Base-by-base conservation (phyloP, 352 stramenopile species). In the Lagenidium giganteum region DNA sequence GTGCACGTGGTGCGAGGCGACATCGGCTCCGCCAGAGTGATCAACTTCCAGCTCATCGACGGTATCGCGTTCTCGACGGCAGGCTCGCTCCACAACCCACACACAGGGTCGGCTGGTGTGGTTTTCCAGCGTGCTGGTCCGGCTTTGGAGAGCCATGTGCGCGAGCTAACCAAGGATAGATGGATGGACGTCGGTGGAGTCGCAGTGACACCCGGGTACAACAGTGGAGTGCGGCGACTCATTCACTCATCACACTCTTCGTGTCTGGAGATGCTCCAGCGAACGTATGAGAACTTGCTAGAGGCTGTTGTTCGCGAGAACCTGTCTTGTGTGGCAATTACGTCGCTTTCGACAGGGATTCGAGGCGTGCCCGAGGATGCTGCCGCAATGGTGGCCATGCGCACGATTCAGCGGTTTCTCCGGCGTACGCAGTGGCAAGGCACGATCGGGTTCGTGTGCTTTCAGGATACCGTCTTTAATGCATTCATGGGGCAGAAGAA, bases 311-410 rank as follows among this genome's bases (percentile, higher is more conserved):
- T 70, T 13, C 40, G 43, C 17, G 66, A 80, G 34, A 59, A 70
- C 18, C 46, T 81, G 1, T 36, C 39, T 21, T 87, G 73, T 38
- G 56, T 90, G 3, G 72, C 69, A 7, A 52, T 86, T 30, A 47
- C 64, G 26, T 87, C 77, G 16, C 83, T 90, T 38, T 83, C 77
- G 2, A 87, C 77, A 0, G 73, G 77, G 1, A 81, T 71, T 33
- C 66, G 81, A 27, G 61, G 66, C 1, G 46, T 77, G 3, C 64
- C 64, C 1, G 38, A 53, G 14, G 27, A 39, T 2, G 38, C 56
- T n/a, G 50, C 52, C 2, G 44, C 62, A 3, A 36, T 34, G 4
- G 52, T 55, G 7, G 62, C 36, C 12, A 44, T 72, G 26, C 42
- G 44, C 8, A 42, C 47, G 12, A 57, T 61, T 22, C 57, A 58